Percentiles rank a stretch among this genome's conserved stretches.
phyloP scores from a whole-genome alignment of 768 basidiomycete genomes.

The Auriscalpium microsporum region DNA sequence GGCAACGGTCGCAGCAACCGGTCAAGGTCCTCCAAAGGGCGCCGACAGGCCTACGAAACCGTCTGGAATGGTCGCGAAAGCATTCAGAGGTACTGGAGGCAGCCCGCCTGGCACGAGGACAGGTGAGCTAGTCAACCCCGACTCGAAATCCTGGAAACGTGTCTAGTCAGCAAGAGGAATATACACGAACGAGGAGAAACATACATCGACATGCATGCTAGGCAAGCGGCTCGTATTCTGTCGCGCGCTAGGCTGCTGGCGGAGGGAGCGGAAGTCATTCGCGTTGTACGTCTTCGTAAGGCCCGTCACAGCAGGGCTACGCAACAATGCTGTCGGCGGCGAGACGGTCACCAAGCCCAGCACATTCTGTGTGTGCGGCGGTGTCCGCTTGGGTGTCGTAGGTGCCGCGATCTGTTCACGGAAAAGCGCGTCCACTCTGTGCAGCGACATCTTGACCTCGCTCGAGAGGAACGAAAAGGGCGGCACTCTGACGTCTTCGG shows the following conservation, averaged over 20 bases:
- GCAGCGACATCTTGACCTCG: conserved; percentile 24
- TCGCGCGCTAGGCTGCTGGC: conserved; percentile 58
- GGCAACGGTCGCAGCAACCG: too few species aligned
- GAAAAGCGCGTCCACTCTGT: conserved; percentile 42
- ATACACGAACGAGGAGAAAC: conserved; percentile 21
- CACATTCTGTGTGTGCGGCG: conserved; percentile 35
- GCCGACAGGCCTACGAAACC: too few species aligned
- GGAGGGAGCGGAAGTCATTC: conserved; percentile 75
- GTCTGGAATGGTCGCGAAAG: too few species aligned
- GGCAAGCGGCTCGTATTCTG: conserved; percentile 83
- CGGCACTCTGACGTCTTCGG: too few species aligned
- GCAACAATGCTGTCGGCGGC: conserved; percentile 58
- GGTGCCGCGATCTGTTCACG: conserved; percentile 31
- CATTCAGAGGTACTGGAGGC: too few species aligned
- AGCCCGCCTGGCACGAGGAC: too few species aligned
- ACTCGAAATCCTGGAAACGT: too few species aligned
- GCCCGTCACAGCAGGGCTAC: conserved; percentile 66
- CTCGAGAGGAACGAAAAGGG: neutral
- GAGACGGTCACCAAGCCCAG: conserved; percentile 59
- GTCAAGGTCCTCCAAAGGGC: too few species aligned
- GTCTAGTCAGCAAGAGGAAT: too few species aligned
- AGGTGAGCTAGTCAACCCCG: too few species aligned
- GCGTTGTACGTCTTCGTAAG: conserved; percentile 75
- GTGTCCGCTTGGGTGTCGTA: conserved; percentile 45
- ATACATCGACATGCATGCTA: conserved; percentile 73